These are phyloP conservation scores for Berberis vulgaris DNA, from an alignment of 164 flowering plant genomes.

Conservation along the genomic window DNA sequence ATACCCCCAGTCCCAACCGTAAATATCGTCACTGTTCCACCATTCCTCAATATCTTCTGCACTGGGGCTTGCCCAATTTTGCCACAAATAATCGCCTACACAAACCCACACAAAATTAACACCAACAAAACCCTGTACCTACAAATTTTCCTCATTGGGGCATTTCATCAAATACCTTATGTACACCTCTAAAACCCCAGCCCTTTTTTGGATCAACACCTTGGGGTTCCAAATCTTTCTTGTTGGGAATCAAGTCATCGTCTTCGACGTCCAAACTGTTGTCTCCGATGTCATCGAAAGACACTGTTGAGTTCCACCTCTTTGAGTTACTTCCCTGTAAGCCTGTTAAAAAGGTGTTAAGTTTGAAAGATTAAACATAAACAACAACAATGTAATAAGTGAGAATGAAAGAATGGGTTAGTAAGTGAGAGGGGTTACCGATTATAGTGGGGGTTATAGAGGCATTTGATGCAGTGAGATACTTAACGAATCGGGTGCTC, in stretches of 20 bases:
- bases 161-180: conserved; percentile 55
- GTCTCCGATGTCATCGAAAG: conserved; percentile 21
- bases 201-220: conserved; percentile 86
- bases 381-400: too few relatives aligned
- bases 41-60: conserved; percentile 91
- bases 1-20: conserved; percentile 94
- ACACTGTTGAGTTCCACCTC: conserved; percentile 36
- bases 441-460: too few relatives aligned
- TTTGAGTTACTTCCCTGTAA: conserved; percentile 30
- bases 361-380: too few relatives aligned
- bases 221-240: conserved; percentile 48
- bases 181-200: conserved; percentile 92
- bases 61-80: conserved; percentile 82
- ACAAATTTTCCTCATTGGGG: background rate
- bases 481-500: too few relatives aligned
- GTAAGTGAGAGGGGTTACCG: too few relatives aligned
- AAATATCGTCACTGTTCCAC: conserved; percentile 77
- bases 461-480: too few relatives aligned
- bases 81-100: conserved; percentile 90
- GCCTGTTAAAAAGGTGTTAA: conserved; percentile 4
- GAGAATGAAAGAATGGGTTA: too few relatives aligned
- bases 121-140: background rate
- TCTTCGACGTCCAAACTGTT: conserved; percentile 18
- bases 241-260: conserved; percentile 42
- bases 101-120: background rate